Base-by-base conservation (phyloP, 148 eudicot species). In the Rheum nobile region DNA sequence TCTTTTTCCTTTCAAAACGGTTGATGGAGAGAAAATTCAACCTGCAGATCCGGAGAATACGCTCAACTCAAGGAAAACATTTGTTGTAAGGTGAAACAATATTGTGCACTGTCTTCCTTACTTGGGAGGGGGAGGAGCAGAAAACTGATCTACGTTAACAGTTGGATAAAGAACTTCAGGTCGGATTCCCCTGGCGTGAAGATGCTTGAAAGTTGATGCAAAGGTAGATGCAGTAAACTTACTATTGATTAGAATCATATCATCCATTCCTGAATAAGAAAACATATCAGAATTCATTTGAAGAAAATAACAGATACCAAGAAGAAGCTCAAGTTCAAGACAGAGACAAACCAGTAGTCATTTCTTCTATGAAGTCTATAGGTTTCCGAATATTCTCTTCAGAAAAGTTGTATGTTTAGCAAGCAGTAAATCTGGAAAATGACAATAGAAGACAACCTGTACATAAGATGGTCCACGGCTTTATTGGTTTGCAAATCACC, bases 1-100 rank as follows among this genome's bases (percentile, higher is more conserved):
- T 94, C 90, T 94, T 94, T 82, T 94, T 94, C 87, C 91, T 86
- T 72, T 94, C 98, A 82, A 91, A 94, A 21, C 98, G 92, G 70
- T 94, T 94, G 83, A 94, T 85, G 26, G 98, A 94, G 47, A 94
- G 87, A 79, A 94, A 94, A 80, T 88, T 86, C 83, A 89, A 75
- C 88, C 97, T 94, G 63, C 73, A 68, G 57, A 35, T 21, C 19
- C 21, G 4, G 43, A 28, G 17, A 29, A 16, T 19, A 68, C 19
- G 44, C 21, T 35, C 22, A 67, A 67, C 39, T 24, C 3, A 14
- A 3, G 37, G 21, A 31, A 31, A 29, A 32, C 2, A 67, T 19
- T 46, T 14, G 28, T 16, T 12, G 11, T 19, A 67, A 29, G 41
- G 17, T 13, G 28, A 31, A 67, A 31, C 71, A 16, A 31, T 8